Percentiles rank a stretch among this genome's conserved stretches.
These are phyloP conservation scores for Blastobotrys illinoisensis DNA, from an alignment of 1,139 yeast genomes.

Conservation along the genomic window DNA sequence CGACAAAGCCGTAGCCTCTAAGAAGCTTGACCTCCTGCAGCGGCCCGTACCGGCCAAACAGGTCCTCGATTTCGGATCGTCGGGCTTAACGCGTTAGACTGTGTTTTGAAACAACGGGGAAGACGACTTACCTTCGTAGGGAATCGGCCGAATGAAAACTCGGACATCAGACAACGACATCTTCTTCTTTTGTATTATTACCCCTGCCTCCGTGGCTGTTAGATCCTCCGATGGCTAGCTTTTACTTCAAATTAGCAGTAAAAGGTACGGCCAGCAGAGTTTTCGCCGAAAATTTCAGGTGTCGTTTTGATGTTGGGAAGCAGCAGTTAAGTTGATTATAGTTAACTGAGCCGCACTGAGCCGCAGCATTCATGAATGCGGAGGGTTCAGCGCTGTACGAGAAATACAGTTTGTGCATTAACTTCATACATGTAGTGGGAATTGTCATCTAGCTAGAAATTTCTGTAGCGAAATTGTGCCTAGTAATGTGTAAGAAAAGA, in stretches of 20 bases:
- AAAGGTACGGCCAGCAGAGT: background rate
- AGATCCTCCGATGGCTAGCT: background rate
- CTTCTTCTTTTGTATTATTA: background rate
- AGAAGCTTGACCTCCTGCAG: conserved; percentile 63
- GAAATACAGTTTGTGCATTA: too few species aligned
- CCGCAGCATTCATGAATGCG: too few species aligned
- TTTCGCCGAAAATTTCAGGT: background rate
- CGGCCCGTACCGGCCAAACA: conserved; percentile 61
- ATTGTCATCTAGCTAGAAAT: too few species aligned
- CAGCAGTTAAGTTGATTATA: background rate
- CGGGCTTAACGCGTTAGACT: conserved; percentile 32
- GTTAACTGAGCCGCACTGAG: background rate
- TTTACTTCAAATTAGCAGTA: background rate
- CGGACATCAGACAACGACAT: conserved; percentile 13
- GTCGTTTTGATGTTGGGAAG: background rate
- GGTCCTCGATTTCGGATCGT: conserved; percentile 62
- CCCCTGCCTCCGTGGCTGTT: background rate
- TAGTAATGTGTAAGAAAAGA: too few species aligned
- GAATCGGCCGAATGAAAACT: conserved; percentile 18
- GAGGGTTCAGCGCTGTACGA: too few species aligned
- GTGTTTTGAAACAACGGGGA: background rate
- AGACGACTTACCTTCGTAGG: conserved; percentile 14
- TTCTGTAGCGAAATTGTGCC: too few species aligned
- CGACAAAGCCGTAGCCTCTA: conserved; percentile 79
- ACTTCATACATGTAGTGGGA: too few species aligned